Evolutionary conservation across 2,329 filamentous ascomycete genomes (phyloP).

Genomic region (Tolypocladium album): DNA sequence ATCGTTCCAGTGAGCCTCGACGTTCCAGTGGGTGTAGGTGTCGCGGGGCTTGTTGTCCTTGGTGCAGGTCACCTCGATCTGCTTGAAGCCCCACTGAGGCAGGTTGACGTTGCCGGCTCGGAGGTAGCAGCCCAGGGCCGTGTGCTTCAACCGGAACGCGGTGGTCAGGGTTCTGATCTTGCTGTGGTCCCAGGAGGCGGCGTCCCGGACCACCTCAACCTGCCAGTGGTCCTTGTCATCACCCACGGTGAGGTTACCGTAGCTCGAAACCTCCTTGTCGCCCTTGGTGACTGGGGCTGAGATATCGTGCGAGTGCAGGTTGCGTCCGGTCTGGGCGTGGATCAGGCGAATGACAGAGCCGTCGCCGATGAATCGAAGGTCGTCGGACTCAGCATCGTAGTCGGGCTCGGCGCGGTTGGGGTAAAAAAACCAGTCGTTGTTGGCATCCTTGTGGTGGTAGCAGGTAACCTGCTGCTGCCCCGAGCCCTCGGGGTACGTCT

Average conservation of each 20-base stretch:
- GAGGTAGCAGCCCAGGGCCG: constrained; percentile 79
- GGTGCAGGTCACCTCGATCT: constrained; percentile 93
- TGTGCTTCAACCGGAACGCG: constrained; percentile 78
- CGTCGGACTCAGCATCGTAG: constrained; percentile 55
- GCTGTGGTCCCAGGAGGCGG: constrained; percentile 73
- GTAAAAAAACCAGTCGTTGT: constrained; percentile 99
- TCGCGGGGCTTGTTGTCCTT: constrained; percentile 90
- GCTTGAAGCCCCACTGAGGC: constrained; percentile 99
- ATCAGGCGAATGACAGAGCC: constrained; percentile 74
- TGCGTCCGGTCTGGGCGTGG: constrained; percentile 90
- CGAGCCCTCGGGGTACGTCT: constrained; percentile 92
- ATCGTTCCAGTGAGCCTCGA: constrained; percentile 90
- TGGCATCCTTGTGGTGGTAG: constrained; percentile 98
- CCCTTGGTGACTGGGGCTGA: constrained; percentile 80
- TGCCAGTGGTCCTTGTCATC: constrained; percentile 98
- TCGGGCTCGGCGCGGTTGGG: constrained; percentile 72
- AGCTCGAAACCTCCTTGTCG: constrained; percentile 88
- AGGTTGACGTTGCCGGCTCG: constrained; percentile 92
- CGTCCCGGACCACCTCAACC: constrained; percentile 84
- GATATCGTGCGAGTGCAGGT: constrained; percentile 90
- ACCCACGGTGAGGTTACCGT: constrained; percentile 89
- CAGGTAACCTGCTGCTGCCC: constrained; percentile 94
- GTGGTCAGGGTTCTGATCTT: constrained; percentile 87
- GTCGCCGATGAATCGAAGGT: constrained; percentile 67
- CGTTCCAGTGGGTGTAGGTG: constrained; percentile 97